phyloP scores from a whole-genome alignment of 148 eudicot species.

The Vaccinium darrowii region DNA sequence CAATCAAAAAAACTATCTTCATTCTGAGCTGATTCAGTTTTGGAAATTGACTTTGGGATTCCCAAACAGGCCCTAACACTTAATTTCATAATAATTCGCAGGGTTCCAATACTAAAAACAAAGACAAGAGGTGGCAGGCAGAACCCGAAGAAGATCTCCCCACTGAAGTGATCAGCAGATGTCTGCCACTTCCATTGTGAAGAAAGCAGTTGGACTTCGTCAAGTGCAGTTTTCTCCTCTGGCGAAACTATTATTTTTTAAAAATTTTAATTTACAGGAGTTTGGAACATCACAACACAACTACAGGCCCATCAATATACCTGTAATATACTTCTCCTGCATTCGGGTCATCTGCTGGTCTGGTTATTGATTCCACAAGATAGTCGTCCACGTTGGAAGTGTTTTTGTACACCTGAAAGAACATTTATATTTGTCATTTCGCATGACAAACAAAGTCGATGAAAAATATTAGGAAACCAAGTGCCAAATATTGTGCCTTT shows the following conservation, averaged over 20 bases:
- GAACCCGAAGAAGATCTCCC: not conserved
- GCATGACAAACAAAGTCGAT: not conserved
- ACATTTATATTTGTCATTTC: not conserved
- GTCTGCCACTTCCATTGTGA: not conserved
- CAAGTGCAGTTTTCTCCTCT: not conserved
- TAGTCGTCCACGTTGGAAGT: conserved; percentile 87
- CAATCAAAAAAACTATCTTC: not conserved
- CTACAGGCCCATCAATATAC: conserved; percentile 32
- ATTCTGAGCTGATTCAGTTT: not conserved
- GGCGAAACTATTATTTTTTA: not conserved
- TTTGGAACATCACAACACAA: not conserved
- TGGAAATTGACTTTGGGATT: not conserved
- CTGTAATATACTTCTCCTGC: conserved; percentile 98
- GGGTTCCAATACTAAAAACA: not conserved
- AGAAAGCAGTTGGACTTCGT: conserved; percentile 5
- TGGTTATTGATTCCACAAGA: conserved; percentile 81
- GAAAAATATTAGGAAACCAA: not conserved
- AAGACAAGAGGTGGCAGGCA: not conserved
- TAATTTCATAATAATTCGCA: not conserved
- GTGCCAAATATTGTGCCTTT: not conserved
- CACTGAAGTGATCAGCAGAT: not conserved
- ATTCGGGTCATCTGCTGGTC: conserved; percentile 88
- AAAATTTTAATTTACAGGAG: not conserved
- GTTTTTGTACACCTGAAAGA: conserved; percentile 68
- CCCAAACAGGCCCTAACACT: not conserved